Base-by-base conservation (phyloP, 495 filamentous ascomycete genomes). In the Talaromyces proteolyticus region DNA sequence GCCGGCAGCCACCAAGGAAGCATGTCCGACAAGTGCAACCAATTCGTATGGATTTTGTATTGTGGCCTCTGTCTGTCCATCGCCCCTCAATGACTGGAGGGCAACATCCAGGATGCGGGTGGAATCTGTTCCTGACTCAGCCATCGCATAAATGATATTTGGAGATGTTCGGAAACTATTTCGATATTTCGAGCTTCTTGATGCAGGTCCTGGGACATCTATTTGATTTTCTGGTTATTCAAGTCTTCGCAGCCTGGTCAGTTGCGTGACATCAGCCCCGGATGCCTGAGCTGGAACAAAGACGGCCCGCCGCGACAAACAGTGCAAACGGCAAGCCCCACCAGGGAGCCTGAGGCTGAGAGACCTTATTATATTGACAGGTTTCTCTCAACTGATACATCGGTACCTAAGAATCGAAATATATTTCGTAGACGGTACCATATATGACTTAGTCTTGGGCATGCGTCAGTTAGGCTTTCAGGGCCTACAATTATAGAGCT, bases 1-100 rank as follows among this genome's bases (percentile, higher is more conserved):
- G 41, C 82, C 88, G 8, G 92, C 79, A 4, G 84, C 81, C 22
- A 76, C 56, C 85, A 97, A 87, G 59, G 83, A 87, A 22, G 88
- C 89, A 63, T 98, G 92, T 37, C 80, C 74, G 56, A 93, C 84
- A 36, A 97, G 79, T 8, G 90, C 89, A 52, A 95, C 69, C 38
- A 88, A 89, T 68, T 97, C 94, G 65, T 86, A 87, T 2, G 87
- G 75, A 58, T 79, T 86, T 55, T 84, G 87, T 49, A 97, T 69
- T 51, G 83, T 77, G 63, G 60, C 52, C 45, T 63, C 58, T 12
- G 49, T 51, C 25, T 56, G 57, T 48, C 48, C 55, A 39, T 59
- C 43, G 14, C 42, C 59, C 21, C 56, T 51, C 10, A 75, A 54
- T 53, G 69, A 67, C 51, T 43, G 53, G 25, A 55, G 56, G 10